A percentile compares a stretch with the other conserved stretches of the same genome.
phyloP scores from a whole-genome alignment of 306 rosid genomes.

The Pyrus betulifolia region DNA sequence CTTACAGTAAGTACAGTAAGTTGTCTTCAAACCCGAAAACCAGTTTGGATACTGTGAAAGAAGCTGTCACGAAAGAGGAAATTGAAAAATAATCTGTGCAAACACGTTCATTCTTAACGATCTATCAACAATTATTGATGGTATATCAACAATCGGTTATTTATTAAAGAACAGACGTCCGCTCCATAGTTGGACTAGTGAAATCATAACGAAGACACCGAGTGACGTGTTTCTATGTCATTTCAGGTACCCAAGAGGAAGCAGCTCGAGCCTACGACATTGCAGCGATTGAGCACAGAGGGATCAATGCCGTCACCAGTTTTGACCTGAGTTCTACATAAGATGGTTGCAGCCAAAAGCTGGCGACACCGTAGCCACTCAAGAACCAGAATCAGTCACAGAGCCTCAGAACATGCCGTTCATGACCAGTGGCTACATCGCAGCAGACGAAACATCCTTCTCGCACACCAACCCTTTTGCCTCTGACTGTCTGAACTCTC shows the following conservation, averaged over 20 bases:
- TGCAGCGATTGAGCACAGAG: constrained; percentile 89
- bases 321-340: constrained; percentile 76
- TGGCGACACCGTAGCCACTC: constrained; percentile 8
- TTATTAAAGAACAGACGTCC: too few species aligned
- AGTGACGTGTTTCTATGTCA: neutral
- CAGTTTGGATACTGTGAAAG: neutral
- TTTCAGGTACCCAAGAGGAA: constrained; percentile 76
- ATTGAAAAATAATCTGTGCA: neutral
- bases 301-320: constrained; percentile 82
- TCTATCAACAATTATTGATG: too few species aligned
- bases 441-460: constrained; percentile 24
- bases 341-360: constrained; percentile 64
- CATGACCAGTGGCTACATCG: constrained; percentile 11
- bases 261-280: constrained; percentile 85
- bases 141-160: neutral
- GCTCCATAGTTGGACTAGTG: neutral
- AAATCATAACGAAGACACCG: neutral
- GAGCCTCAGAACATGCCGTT: constrained; percentile 25
- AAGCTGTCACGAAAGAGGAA: neutral
- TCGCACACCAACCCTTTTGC: constrained; percentile 18
- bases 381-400: constrained; percentile 17
- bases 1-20: constrained; percentile 80
- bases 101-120: too few species aligned
- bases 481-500: constrained; percentile 25
- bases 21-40: neutral